Base-by-base conservation (phyloP, 176 grass and related monocot genomes). In the Alloteropsis semialata region DNA sequence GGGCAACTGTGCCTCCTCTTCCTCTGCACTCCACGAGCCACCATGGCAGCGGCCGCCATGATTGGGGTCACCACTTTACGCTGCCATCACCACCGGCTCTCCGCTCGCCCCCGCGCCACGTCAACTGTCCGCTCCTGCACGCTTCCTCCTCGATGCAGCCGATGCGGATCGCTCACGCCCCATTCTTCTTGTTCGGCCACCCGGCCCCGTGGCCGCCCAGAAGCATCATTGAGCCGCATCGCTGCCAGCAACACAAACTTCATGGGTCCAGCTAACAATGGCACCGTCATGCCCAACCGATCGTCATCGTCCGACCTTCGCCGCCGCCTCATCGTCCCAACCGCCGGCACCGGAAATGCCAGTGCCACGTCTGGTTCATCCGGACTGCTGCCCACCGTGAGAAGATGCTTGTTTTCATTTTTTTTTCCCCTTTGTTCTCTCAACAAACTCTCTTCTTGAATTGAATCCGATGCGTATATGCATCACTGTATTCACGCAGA, bases 361-460 rank as follows among this genome's bases (percentile, higher is more conserved):
- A 3, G n/a, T n/a, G 0, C 65, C 5, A 22, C 19, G 33, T 1
- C 77, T 45, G 16, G 44, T 37, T 67, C 77, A 15, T 18, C 72
- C 32, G 19, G 81, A 18, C 66, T 58, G 28, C 71, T 72, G 15
- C 81, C 81, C 77, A 58, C 19, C 30, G 85, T 88, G 75, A 85
- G 79, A 27, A 48, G 1, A 49, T 30, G 21, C 8, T 46, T 51
- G 21, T 0, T 69, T 29, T 19, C 67, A 18, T 54, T 3, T 41
- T 8, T 30, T 59, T 69, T 27, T 54, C 34, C 16, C 54, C 15
- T 49, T 54, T 48, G 10, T 14, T 21, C 36, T 42, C 65, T 22
- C 43, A 18, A 54, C 51, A 5, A 25, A 9, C 64, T 8, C 44
- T 17, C 21, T 42, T 43, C 84, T 54, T 21, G 21, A 21, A 69